Evolutionary conservation across 2,329 filamentous ascomycete species (phyloP).

Genomic region (Diaporthe sp.): DNA sequence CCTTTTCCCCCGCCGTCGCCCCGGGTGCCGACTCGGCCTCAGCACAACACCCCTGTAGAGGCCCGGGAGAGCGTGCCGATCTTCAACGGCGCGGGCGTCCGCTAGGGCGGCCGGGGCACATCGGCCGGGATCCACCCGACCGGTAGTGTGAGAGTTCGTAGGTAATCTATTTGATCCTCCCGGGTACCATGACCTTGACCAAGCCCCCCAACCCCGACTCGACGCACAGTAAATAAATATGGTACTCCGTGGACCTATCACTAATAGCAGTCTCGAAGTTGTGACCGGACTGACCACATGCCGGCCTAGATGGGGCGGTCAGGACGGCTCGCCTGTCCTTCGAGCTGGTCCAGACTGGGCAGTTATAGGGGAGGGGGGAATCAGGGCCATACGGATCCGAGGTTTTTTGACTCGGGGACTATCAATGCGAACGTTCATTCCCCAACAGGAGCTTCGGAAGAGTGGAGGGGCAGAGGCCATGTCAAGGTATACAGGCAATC

Average conservation of each 20-base stretch:
- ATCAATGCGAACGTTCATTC: too few relatives aligned
- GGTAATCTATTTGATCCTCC: background rate
- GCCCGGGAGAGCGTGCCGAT: constrained; percentile 5
- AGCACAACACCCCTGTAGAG: background rate
- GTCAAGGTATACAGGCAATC: background rate
- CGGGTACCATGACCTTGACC: background rate
- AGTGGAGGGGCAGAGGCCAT: background rate
- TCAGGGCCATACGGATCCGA: too few relatives aligned
- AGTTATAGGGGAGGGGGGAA: background rate
- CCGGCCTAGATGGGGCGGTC: background rate
- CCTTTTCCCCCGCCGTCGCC: background rate
- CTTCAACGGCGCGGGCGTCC: constrained; percentile 3
- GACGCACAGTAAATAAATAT: background rate
- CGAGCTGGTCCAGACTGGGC: background rate
- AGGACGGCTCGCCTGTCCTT: background rate
- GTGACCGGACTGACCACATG: background rate
- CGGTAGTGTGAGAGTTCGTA: background rate
- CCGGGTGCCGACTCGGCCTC: background rate
- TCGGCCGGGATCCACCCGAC: constrained; percentile 1
- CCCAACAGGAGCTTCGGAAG: background rate
- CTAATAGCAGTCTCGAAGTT: background rate
- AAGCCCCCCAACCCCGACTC: too few relatives aligned
- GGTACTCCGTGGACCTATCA: background rate
- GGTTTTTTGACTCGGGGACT: too few relatives aligned
- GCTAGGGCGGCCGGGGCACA: constrained; percentile 2